phyloP scores from a whole-genome alignment of 2,329 filamentous ascomycete genomes.

The Elsinoe perseae region DNA sequence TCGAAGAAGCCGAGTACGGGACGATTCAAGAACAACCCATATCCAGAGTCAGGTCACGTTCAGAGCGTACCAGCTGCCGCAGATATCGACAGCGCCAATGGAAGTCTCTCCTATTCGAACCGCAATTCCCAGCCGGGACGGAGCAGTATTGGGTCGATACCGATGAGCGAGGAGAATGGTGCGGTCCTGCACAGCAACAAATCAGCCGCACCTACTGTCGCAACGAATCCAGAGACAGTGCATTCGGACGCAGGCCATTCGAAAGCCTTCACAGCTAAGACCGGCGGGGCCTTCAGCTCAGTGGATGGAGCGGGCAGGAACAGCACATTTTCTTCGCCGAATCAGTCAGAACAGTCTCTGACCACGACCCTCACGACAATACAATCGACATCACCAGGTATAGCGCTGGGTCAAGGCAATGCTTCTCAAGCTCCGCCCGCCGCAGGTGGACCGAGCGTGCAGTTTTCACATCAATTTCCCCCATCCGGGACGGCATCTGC shows the following conservation, averaged over 20 bases:
- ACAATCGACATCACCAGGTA: slow-evolving; percentile 61
- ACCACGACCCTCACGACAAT: slow-evolving; percentile 82
- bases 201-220: slow-evolving; percentile 70
- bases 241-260: slow-evolving; percentile 70
- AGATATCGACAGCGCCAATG: slow-evolving; percentile 32
- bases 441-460: slow-evolving; percentile 27
- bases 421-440: slow-evolving; percentile 28
- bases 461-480: slow-evolving; percentile 53
- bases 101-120: slow-evolving; percentile 45
- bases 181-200: slow-evolving; percentile 59
- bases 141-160: slow-evolving; percentile 51
- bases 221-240: slow-evolving; percentile 71
- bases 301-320: slow-evolving; percentile 52
- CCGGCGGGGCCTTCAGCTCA: slow-evolving; percentile 57
- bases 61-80: slow-evolving; percentile 11
- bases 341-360: slow-evolving; percentile 70
- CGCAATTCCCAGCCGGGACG: slow-evolving; percentile 43
- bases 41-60: slow-evolving; percentile 64
- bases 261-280: slow-evolving; percentile 70
- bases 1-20: slow-evolving; percentile 50
- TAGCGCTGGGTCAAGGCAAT: slow-evolving; percentile 30
- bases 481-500: slow-evolving; percentile 52
- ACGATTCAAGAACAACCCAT: slow-evolving; percentile 68
- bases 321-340: slow-evolving; percentile 73
- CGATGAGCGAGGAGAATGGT: slow-evolving; percentile 44